A percentile compares a stretch with the other conserved stretches of the same genome.
These are phyloP conservation scores for Rosa multiflora DNA, from an alignment of 306 rosid species.

Conservation along the genomic window DNA sequence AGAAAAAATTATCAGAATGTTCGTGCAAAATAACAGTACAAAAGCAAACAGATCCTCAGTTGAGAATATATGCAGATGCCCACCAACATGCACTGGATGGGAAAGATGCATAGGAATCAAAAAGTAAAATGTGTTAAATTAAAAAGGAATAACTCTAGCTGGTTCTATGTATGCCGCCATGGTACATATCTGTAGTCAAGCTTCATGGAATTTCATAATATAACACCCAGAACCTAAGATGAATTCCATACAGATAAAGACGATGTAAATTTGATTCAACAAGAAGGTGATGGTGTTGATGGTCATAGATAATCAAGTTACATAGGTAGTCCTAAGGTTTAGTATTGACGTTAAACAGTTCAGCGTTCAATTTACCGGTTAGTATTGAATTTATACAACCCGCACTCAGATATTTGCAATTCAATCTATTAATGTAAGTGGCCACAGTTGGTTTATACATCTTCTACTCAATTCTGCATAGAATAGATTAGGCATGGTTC, in stretches of 20 bases:
- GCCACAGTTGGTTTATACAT: background rate
- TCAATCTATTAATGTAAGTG: background rate
- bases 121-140: background rate
- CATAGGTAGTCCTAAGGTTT: background rate
- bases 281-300: background rate
- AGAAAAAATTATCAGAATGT: constrained; percentile 30
- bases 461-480: background rate
- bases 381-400: background rate
- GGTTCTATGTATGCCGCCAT: background rate
- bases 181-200: background rate
- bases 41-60: background rate
- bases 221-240: background rate
- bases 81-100: background rate
- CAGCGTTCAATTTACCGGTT: background rate
- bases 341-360: background rate
- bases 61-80: background rate
- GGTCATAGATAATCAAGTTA: background rate
- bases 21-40: constrained; percentile 17
- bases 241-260: constrained; percentile 1
- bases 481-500: background rate
- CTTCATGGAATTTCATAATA: background rate
- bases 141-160: background rate
- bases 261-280: background rate
- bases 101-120: background rate
- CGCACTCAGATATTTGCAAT: background rate